Percentiles rank a stretch among this genome's conserved stretches.
These are phyloP conservation scores for Vigna hirtella DNA, from an alignment of 306 rosid genomes.

Conservation along the genomic window DNA sequence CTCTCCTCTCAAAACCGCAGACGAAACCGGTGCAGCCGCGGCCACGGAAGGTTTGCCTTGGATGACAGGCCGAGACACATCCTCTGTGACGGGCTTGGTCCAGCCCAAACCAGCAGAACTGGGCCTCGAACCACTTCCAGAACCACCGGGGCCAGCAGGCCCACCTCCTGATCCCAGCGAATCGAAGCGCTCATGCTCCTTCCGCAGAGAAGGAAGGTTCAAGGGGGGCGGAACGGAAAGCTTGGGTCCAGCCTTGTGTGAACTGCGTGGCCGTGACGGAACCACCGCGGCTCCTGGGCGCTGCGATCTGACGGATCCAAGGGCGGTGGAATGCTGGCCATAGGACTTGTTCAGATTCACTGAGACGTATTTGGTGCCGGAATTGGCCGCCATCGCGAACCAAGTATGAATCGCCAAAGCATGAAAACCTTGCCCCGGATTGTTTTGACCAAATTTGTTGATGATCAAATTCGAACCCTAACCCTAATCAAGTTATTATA, in stretches of 20 bases:
- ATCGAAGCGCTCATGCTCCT: constrained; percentile 91
- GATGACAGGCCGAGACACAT: constrained; percentile 42
- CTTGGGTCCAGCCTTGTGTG: constrained; percentile 87
- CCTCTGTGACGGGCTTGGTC: constrained; percentile 74
- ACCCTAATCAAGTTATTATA: constrained; percentile 15
- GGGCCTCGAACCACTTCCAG: constrained; percentile 78
- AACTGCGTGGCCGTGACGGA: constrained; percentile 89
- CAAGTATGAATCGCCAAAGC: constrained; percentile 65
- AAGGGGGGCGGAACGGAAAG: constrained; percentile 99
- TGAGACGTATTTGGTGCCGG: constrained; percentile 85
- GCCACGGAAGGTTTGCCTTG: constrained; percentile 49
- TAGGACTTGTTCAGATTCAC: constrained; percentile 98
- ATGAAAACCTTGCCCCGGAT: constrained; percentile 54
- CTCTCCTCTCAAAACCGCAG: constrained; percentile 81
- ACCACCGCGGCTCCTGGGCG: constrained; percentile 78
- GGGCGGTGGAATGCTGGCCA: constrained; percentile 68
- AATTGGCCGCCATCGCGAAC: constrained; percentile 92
- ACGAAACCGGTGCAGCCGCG: constrained; percentile 30
- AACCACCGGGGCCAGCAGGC: constrained; percentile 62
- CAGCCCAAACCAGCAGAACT: constrained; percentile 86
- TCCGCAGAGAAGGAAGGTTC: constrained; percentile 89
- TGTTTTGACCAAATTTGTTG: constrained; percentile 14
- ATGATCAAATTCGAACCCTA: constrained; percentile 26
- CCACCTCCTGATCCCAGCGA: constrained; percentile 74
- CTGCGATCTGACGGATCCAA: constrained; percentile 59